Conservation (phyloP, 2,329 filamentous ascomycete species). For the Cordyceps javanica region DNA sequence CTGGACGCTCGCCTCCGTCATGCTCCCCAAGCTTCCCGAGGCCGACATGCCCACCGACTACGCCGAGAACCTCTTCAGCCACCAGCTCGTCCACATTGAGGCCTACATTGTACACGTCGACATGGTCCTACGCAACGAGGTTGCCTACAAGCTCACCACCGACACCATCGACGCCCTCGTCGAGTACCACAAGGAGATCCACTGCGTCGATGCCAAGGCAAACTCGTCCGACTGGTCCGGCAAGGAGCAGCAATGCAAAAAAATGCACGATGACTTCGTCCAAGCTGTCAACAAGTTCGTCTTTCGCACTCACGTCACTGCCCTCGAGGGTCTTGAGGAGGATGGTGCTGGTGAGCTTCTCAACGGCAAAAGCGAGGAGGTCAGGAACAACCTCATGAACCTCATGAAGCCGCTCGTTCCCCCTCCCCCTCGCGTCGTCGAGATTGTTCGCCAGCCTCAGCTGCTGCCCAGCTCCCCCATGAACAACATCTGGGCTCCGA, state of each 20-base stretch:
- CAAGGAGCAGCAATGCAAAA: conserved; percentile 94
- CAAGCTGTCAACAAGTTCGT: conserved; percentile 97
- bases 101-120: conserved; percentile 98
- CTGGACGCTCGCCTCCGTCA: conserved; percentile 89
- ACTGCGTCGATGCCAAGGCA: conserved; percentile 83
- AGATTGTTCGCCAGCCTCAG: conserved; percentile 80
- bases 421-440: conserved; percentile 79
- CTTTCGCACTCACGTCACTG: conserved; percentile 80
- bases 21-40: conserved; percentile 86
- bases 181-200: conserved; percentile 93
- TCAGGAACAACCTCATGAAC: conserved; percentile 78
- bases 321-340: conserved; percentile 92
- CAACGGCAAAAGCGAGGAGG: conserved; percentile 84
- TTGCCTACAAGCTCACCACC: conserved; percentile 93
- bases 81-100: conserved; percentile 87
- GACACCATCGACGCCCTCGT: conserved; percentile 91
- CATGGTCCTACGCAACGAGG: conserved; percentile 96
- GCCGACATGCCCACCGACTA: conserved; percentile 77
- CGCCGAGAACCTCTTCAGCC: conserved; percentile 84
- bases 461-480: conserved; percentile 77
- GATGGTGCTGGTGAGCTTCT: conserved; percentile 92
- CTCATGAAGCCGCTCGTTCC: conserved; percentile 85
- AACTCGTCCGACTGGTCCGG: conserved; percentile 92
- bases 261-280: conserved; percentile 92
- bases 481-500: conserved; percentile 69